A percentile compares a stretch with the other conserved stretches of the same genome.
These are phyloP conservation scores for Saururus chinensis DNA, from an alignment of 164 flowering plant species.

Conservation along the genomic window DNA sequence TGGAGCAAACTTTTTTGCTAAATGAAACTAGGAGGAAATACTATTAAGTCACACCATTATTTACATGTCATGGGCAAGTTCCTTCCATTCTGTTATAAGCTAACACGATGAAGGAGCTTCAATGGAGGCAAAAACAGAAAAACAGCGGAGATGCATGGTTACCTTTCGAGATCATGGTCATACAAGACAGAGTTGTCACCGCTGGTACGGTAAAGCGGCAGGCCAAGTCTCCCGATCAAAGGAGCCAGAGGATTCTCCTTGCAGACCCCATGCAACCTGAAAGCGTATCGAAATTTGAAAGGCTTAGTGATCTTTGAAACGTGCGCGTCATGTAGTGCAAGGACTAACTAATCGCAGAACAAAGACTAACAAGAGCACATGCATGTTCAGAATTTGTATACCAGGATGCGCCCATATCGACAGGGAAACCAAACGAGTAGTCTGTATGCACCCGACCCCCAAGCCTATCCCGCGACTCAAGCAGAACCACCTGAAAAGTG, in stretches of 20 bases:
- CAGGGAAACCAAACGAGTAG: slow-evolving; percentile 84
- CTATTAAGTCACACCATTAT: neutral
- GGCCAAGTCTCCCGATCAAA: slow-evolving; percentile 68
- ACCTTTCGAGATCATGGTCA: slow-evolving; percentile 98
- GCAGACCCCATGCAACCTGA: slow-evolving; percentile 97
- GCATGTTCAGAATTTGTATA: slow-evolving; percentile 8
- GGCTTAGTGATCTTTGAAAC: too few species aligned
- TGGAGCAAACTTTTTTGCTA: too few species aligned
- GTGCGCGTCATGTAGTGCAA: neutral
- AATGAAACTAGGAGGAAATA: too few species aligned
- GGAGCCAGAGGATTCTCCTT: slow-evolving; percentile 94
- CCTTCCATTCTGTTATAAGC: neutral
- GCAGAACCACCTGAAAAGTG: slow-evolving; percentile 45
- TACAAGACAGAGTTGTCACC: slow-evolving; percentile 94
- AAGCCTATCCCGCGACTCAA: slow-evolving; percentile 81
- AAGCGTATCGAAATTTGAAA: neutral
- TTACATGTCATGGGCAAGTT: neutral
- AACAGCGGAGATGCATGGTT: slow-evolving; percentile 1
- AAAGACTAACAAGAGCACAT: neutral
- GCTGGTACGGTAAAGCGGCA: slow-evolving; percentile 91
- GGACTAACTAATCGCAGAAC: neutral
- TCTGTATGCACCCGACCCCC: slow-evolving; percentile 83
- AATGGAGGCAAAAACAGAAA: neutral
- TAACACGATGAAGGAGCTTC: neutral
- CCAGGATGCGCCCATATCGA: slow-evolving; percentile 96